Conservation (phyloP, 495 filamentous ascomycete species). For the Penicillium odoratum region DNA sequence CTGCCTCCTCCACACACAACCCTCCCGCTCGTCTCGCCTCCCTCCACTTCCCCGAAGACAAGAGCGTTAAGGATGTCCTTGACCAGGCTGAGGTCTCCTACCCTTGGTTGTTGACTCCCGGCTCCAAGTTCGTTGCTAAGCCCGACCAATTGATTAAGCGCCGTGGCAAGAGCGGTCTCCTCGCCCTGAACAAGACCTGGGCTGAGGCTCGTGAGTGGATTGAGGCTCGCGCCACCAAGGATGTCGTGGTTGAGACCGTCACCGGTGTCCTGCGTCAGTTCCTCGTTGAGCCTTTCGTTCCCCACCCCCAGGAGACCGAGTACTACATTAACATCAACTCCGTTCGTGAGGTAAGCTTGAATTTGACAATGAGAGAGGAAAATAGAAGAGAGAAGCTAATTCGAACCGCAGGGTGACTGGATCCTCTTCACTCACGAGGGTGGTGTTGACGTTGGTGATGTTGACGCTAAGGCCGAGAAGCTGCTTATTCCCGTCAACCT, state of each 20-base stretch:
- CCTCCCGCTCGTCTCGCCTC: conserved; percentile 85
- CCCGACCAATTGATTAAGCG: conserved; percentile 99
- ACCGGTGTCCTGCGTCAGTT: conserved; percentile 88
- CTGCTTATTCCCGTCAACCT: conserved; percentile 96
- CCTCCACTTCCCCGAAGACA: conserved; percentile 89
- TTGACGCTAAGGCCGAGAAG: conserved; percentile 98
- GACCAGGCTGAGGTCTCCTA: conserved; percentile 93
- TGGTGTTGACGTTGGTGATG: conserved; percentile 99
- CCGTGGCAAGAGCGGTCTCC: conserved; percentile 95
- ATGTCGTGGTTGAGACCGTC: conserved; percentile 87
- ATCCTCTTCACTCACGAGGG: conserved; percentile 99
- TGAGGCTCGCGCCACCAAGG: conserved; percentile 85
- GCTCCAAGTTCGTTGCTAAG: conserved; percentile 96
- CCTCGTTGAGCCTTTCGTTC: conserved; percentile 97
- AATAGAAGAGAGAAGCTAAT: conserved; percentile 8
- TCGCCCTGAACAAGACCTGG: conserved; percentile 98
- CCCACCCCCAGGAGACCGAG: conserved; percentile 88
- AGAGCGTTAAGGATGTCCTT: conserved; percentile 77
- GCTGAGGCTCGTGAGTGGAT: conserved; percentile 90
- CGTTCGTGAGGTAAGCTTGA: conserved; percentile 74
- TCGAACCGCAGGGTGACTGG: conserved; percentile 81
- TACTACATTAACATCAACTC: conserved; percentile 99
- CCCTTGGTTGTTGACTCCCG: conserved; percentile 83
- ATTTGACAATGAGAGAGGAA: neutral
- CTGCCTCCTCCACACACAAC: conserved; percentile 83